These are phyloP conservation scores for Haematococcus lacustris DNA, from an alignment of 139 green algal genomes.

Conservation along the genomic window DNA sequence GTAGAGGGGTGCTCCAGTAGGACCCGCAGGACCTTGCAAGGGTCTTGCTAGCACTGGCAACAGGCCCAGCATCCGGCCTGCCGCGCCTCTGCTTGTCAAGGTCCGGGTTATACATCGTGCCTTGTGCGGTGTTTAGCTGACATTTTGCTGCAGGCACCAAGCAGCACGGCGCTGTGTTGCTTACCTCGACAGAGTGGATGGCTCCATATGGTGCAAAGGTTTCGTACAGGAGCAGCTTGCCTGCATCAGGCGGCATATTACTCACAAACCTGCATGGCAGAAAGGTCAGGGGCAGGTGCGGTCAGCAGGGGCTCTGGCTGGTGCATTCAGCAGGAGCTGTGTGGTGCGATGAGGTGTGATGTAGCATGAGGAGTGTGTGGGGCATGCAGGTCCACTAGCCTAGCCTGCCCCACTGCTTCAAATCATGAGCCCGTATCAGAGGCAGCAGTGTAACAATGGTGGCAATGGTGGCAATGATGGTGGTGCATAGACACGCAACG, in stretches of 20 bases:
- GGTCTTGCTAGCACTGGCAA: no score
- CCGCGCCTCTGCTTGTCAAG: no score
- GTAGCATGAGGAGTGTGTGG: background rate
- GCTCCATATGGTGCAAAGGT: slow-evolving; percentile 58
- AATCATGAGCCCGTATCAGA: background rate
- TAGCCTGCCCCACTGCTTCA: background rate
- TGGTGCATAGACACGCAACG: background rate
- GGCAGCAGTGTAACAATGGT: background rate
- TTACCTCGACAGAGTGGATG: slow-evolving; percentile 49
- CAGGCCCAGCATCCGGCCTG: no score
- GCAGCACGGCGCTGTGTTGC: no score
- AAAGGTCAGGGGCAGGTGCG: background rate
- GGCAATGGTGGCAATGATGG: background rate
- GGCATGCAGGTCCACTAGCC: background rate
- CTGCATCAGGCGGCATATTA: slow-evolving; percentile 34
- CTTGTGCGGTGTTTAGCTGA: no score
- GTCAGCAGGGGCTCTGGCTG: background rate
- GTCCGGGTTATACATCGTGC: no score
- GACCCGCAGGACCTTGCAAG: no score
- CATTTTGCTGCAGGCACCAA: no score
- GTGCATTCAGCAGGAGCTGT: background rate
- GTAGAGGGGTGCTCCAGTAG: no score
- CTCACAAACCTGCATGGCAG: slow-evolving; percentile 5
- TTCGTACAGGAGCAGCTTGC: slow-evolving; percentile 71
- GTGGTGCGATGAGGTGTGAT: no score